A percentile compares a stretch with the other conserved stretches of the same genome.
phyloP scores from a whole-genome alignment of 495 filamentous ascomycete genomes.

The Aspergillus sclerotioniger region DNA sequence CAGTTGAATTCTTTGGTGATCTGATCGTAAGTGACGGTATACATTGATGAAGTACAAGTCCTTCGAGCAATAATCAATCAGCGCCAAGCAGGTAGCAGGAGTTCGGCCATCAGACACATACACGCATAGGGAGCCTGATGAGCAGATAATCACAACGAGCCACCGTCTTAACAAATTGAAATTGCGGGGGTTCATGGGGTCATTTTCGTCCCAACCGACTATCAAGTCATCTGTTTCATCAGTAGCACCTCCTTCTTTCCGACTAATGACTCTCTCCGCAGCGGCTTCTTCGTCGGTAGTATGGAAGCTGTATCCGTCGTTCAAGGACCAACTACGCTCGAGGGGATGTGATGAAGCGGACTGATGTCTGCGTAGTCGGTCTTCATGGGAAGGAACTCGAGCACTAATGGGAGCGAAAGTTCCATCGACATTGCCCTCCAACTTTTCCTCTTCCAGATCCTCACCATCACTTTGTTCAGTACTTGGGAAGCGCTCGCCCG shows the following conservation, averaged over 20 bases:
- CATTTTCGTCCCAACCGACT: constrained; percentile 71
- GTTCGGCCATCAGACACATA: constrained; percentile 46
- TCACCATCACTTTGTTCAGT: constrained; percentile 14
- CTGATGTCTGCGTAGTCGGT: constrained; percentile 23
- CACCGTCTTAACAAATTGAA: constrained; percentile 69
- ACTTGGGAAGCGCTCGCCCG: constrained; percentile 11
- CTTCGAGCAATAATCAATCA: constrained; percentile 39
- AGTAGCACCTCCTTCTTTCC: constrained; percentile 17
- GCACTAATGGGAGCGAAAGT: constrained; percentile 30
- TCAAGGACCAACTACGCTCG: constrained; percentile 54
- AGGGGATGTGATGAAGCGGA: constrained; percentile 25
- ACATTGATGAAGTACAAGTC: constrained; percentile 85
- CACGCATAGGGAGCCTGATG: constrained; percentile 77
- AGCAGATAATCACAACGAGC: constrained; percentile 72
- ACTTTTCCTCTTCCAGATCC: constrained; percentile 14
- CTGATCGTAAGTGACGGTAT: constrained; percentile 83
- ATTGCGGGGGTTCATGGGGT: constrained; percentile 70
- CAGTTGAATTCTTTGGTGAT: constrained; percentile 72
- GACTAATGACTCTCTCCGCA: constrained; percentile 16
- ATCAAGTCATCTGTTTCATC: constrained; percentile 44
- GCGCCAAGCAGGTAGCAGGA: not conserved
- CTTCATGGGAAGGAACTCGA: constrained; percentile 15
- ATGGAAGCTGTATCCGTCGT: constrained; percentile 57
- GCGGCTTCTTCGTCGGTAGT: constrained; percentile 32
- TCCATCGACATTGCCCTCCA: constrained; percentile 15